Conservation (phyloP, 441 rosid genomes). For the Dalechampia spathulata region DNA sequence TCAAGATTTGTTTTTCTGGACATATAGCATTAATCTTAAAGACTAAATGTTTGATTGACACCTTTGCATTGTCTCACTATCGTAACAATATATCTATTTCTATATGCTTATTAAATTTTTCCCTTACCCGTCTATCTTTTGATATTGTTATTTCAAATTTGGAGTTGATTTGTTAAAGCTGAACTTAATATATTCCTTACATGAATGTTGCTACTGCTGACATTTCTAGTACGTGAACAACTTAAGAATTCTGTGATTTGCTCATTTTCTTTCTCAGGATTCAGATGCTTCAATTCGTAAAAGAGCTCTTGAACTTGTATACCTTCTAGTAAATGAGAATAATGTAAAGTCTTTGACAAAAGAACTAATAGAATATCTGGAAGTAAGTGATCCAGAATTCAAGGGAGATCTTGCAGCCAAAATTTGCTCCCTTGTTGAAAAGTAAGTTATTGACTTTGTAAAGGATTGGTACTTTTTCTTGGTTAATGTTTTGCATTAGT, state of each 20-base stretch:
- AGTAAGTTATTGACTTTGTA: slow-evolving; percentile 49
- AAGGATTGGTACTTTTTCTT: not conserved
- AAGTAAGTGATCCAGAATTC: slow-evolving; percentile 92
- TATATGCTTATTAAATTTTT: not conserved
- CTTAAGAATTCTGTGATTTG: slow-evolving; percentile 19
- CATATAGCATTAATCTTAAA: not conserved
- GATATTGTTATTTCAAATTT: not conserved
- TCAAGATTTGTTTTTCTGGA: not conserved
- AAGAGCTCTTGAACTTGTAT: slow-evolving; percentile 94
- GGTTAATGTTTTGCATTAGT: slow-evolving; percentile 12
- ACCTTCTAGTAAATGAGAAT: slow-evolving; percentile 78
- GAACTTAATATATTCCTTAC: not conserved
- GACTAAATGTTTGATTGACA: not conserved
- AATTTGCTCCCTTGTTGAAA: slow-evolving; percentile 92
- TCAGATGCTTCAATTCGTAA: slow-evolving; percentile 97
- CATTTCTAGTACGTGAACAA: slow-evolving; percentile 5
- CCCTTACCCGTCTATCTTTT: not conserved
- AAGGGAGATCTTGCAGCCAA: slow-evolving; percentile 97
- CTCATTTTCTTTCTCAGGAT: slow-evolving; percentile 59
- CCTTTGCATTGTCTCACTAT: no score
- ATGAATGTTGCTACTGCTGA: not conserved
- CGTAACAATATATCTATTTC: no score
- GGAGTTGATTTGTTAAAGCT: not conserved
- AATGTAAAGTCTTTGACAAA: slow-evolving; percentile 88
- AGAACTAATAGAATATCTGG: slow-evolving; percentile 92